Percentiles rank a stretch among this genome's conserved stretches.
Evolutionary conservation across 1,284 basidiomycete species (phyloP).

Genomic region (Malassezia arunalokei): DNA sequence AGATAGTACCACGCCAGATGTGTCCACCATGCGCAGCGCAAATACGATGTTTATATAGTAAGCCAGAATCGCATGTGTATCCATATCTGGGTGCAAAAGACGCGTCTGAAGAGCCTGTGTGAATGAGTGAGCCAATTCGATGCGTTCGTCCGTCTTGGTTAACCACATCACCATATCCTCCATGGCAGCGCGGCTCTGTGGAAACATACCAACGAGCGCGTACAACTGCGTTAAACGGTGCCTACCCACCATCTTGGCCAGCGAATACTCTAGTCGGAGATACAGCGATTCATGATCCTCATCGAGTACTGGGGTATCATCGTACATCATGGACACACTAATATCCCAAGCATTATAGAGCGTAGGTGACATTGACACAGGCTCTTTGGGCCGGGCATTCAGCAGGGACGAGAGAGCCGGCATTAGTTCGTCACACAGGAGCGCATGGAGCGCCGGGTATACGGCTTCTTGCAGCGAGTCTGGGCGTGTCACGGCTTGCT

Average conservation of each 20-base stretch:
- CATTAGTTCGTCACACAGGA: slow-evolving; percentile 7
- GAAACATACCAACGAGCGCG: slow-evolving; percentile 86
- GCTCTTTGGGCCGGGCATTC: slow-evolving; percentile 1
- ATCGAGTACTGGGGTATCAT: background rate
- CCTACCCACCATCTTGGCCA: slow-evolving; percentile 24
- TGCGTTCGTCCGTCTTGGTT: slow-evolving; percentile 25
- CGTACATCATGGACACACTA: slow-evolving; percentile 7
- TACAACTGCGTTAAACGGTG: slow-evolving; percentile 57
- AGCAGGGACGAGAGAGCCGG: slow-evolving; percentile 9
- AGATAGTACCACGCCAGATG: slow-evolving; percentile 69
- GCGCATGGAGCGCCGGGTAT: slow-evolving; percentile 3
- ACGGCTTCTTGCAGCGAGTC: background rate
- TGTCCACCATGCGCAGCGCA: slow-evolving; percentile 77
- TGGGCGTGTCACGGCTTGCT: background rate
- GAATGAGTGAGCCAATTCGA: slow-evolving; percentile 59
- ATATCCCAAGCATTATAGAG: slow-evolving; percentile 9
- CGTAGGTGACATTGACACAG: background rate
- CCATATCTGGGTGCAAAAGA: slow-evolving; percentile 86
- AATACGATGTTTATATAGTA: slow-evolving; percentile 93
- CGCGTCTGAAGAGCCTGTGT: slow-evolving; percentile 52
- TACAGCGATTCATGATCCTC: slow-evolving; percentile 6
- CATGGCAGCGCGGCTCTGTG: slow-evolving; percentile 73
- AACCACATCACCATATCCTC: slow-evolving; percentile 64
- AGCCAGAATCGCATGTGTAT: slow-evolving; percentile 77
- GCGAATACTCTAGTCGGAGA: slow-evolving; percentile 23